A percentile compares a stretch with the other conserved stretches of the same genome.
Evolutionary conservation across 495 filamentous ascomycete species (phyloP).

Genomic region (Aspergillus coremiiformis): DNA sequence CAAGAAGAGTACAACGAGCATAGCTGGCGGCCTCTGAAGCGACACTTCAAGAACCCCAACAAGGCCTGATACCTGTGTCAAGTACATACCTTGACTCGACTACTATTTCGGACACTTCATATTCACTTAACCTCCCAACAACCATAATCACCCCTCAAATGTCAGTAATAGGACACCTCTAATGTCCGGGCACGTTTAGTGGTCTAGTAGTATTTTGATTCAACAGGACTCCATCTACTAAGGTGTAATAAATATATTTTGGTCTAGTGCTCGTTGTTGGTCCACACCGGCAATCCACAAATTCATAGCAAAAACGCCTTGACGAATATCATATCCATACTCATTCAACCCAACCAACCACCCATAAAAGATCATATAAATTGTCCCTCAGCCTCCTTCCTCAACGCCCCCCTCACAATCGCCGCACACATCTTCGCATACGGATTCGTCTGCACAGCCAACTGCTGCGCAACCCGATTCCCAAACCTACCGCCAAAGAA

Average conservation of each 20-base stretch:
- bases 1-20: conserved; percentile 78
- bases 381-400: conserved; percentile 52
- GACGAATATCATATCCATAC: neutral
- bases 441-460: conserved; percentile 78
- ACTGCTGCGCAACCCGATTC: conserved; percentile 64
- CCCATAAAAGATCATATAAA: neutral
- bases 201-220: no score
- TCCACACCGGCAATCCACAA: neutral
- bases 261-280: no score
- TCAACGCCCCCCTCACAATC: conserved; percentile 81
- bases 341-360: conserved; percentile 2
- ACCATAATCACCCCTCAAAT: no score
- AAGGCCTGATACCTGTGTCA: no score
- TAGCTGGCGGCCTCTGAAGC: conserved; percentile 74
- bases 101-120: no score
- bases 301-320: neutral
- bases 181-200: no score
- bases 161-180: no score
- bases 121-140: no score
- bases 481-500: conserved; percentile 69
- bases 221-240: no score
- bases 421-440: conserved; percentile 82
- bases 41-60: conserved; percentile 63
- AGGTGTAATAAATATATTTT: no score
- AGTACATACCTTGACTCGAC: no score